Evolutionary conservation across 306 rosid species (phyloP), one percentile per base, ranked within the genome.

Genomic region (Cucurbita argyrosperma): DNA sequence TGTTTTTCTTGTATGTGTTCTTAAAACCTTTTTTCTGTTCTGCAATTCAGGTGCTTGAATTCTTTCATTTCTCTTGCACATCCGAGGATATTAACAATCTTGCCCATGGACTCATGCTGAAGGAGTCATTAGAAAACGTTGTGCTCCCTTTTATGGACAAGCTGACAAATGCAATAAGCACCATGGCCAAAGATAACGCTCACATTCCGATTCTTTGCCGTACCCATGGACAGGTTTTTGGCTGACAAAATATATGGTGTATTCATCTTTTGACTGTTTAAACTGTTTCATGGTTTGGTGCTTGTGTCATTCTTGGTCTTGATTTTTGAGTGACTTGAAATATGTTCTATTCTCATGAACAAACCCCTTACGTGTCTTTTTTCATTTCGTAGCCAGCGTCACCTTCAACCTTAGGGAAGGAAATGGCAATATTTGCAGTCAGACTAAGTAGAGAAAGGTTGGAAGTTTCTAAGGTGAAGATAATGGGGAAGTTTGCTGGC

Each of bases 381-480:
- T 59, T 58, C n/a, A 19, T 56, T 56, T 1, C 70, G 68, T 80
- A 91, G 96, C 90, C 96, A 66, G 98, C 98, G 70, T 90, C 98
- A 54, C 98, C 98, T 23, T 87, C 98, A 71, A 92, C 97, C 69
- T 69, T 90, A 84, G 98, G 98, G 74, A 90, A 94, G 88, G 98
- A 94, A 90, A 89, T 94, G 89, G 94, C 94, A 1, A 87, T 89
- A 67, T 90, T 92, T 80, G 94, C 97, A 26, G 84, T 85, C 77
- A 88, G 97, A 76, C 79, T 94, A 78, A 80, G 96, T 79, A 80
- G 82, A 80, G 92, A 90, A 82, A 89, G 90, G 80, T 80, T 78
- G 78, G 87, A 86, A 55, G 65, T 89, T 42, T 84, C 92, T 69
- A 80, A 80, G 79, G 85, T 89, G 80, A 85, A 87, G 76, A 81